A percentile compares a stretch with the other conserved stretches of the same genome.
Conservation (phyloP, 495 filamentous ascomycete species). For the Penicillium nucicola region DNA sequence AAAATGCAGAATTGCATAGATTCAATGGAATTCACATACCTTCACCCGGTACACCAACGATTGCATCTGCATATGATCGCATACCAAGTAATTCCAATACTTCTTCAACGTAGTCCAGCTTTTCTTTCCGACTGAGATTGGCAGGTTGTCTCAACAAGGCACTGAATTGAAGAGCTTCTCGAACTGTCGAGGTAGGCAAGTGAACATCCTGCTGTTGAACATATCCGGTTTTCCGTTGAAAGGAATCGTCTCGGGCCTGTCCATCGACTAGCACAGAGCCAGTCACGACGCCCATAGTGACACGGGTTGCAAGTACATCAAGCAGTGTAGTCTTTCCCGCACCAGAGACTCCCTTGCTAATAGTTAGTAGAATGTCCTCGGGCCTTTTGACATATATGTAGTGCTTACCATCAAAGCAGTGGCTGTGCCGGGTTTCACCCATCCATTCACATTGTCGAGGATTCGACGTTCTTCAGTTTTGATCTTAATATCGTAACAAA, state of each 20-base stretch:
- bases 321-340: constrained; percentile 70
- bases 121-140: constrained; percentile 66
- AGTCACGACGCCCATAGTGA: constrained; percentile 49
- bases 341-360: constrained; percentile 69
- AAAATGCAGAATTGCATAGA: too few species aligned
- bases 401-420: constrained; percentile 52
- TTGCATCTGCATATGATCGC: constrained; percentile 49
- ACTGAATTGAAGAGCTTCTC: constrained; percentile 79
- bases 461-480: constrained; percentile 57
- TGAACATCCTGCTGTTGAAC: constrained; percentile 96
- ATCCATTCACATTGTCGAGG: constrained; percentile 62
- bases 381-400: too few species aligned
- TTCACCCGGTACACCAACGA: constrained; percentile 44
- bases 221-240: constrained; percentile 92
- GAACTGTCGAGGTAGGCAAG: constrained; percentile 78
- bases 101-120: constrained; percentile 85
- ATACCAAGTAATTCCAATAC: constrained; percentile 90
- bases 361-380: constrained; percentile 66
- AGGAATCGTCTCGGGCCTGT: constrained; percentile 65
- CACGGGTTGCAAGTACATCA: constrained; percentile 56
- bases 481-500: constrained; percentile 69
- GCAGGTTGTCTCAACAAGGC: constrained; percentile 82
- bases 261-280: constrained; percentile 58
- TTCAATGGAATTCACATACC: constrained; percentile 30
- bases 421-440: constrained; percentile 63